Base-by-base conservation (phyloP, 176 grass and related monocot genomes). In the Melocanna baccifera region DNA sequence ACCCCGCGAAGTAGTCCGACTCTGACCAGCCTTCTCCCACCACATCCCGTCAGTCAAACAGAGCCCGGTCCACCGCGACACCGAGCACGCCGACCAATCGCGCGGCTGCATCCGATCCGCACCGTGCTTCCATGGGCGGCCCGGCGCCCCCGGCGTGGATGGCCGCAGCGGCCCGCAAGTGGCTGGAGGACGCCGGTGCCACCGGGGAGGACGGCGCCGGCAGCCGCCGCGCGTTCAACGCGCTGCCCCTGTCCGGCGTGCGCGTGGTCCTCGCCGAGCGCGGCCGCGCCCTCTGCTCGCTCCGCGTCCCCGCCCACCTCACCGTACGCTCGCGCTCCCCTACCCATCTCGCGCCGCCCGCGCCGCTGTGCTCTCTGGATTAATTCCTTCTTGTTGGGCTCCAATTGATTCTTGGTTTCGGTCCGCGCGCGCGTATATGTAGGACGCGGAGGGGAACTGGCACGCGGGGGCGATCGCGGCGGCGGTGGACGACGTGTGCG, bases 381-480 rank as follows among this genome's bases (percentile, higher is more conserved):
- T 18, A 9, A 47, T 28, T 62, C 26, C 58, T 25, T 48, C 69
- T 36, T 36, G 71, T 2, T 32, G 18, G 4, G 48, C 19, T 58
- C 28, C 42, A 48, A 79, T 48, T 65, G 47, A 14, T 76, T 20
- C 14, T 62, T 51, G 46, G 22, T 3, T 3, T 75, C 12, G 32
- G 20, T 40, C 2, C 34, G 34, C 13, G 7, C 23, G 15, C 32
- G 62, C 12, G 45, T 55, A 45, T 63, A 40, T 42, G 40, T 79
- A 94, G 92, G 92, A 94, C 61, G 87, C 59, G 63, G 81, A 94
- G 37, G 92, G 90, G 58, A 97, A 88, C 46, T 97, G 95, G 95
- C 95, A 97, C 57, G 14, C 95, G 0, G 92, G 95, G 43, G 89
- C 90, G 23, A 97, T 97, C 69, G 86, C 90, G 10, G 87, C 90